Base-by-base conservation (phyloP, 345 rosid genomes). In the Tarenaya hassleriana region DNA sequence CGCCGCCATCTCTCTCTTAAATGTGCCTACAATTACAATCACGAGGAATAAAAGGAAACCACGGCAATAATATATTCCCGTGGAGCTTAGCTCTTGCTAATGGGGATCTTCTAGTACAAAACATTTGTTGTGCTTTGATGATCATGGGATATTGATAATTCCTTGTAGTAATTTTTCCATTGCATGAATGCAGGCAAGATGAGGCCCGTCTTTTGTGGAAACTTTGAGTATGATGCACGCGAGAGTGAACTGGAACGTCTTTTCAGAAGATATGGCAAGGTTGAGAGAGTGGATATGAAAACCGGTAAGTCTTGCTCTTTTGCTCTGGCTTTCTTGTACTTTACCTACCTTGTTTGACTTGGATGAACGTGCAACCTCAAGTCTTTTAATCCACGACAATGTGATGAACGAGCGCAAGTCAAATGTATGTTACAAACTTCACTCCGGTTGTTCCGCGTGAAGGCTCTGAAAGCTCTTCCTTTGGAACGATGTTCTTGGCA, bases 131-230 rank as follows among this genome's bases (percentile, higher is more conserved):
- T 24, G 29, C 29, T 24, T 24, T 24, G n/a, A 24, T 24, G 29
- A 24, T 5, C 2, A 2, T 24, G 29, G 29, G 29, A 24, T 2
- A 5, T n/a, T n/a, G 5, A 24, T 35, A 27, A 7, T 3, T 53
- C 16, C 41, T 47, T 34, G 40, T 37, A 15, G 9, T 18, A 10
- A 16, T 12, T 9, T 17, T 1, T 18, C 11, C 34, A 33, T 50
- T 33, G 38, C 40, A 6, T 63, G 1, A 17, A 7, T 41, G 51
- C 54, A 72, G 77, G 63, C 50, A 75, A 46, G 16, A 84, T 82
- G 98, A 87, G 64, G 78, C 82, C 96, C 4, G 84, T 91, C 54
- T 91, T 91, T 60, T 91, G 98, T 48, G 96, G 96, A 7, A 91
- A 91, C 69, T 82, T 87, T 56, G 98, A 91, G 74, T 87, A 82